Evolutionary conservation across 768 basidiomycete species (phyloP).

Genomic region (Galerina marginata): DNA sequence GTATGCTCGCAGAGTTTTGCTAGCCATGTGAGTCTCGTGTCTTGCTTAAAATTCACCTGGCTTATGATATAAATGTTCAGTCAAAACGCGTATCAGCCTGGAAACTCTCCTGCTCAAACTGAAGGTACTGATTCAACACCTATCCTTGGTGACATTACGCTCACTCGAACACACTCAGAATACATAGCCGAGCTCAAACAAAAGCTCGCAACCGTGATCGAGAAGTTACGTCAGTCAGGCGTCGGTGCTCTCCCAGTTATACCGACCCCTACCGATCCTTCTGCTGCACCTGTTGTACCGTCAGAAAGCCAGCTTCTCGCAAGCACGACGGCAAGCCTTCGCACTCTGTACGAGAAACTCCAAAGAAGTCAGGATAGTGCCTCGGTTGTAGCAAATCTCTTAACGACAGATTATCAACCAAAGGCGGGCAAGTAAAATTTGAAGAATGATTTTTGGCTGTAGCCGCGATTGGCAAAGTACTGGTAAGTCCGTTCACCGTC

Average conservation of each 20-base stretch:
- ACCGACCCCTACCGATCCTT: conserved; percentile 24
- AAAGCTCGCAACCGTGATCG: conserved; percentile 48
- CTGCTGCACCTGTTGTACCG: conserved; percentile 25
- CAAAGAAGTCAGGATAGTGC: conserved; percentile 63
- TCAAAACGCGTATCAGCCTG: conserved; percentile 65
- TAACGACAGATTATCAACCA: conserved; percentile 22
- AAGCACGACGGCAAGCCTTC: conserved; percentile 47
- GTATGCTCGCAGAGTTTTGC: conserved; percentile 52
- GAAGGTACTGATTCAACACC: conserved; percentile 43
- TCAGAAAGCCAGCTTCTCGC: conserved; percentile 53
- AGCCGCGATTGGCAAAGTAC: too few relatives aligned
- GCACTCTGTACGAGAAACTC: conserved; percentile 53
- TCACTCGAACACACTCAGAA: conserved; percentile 33
- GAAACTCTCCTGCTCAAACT: conserved; percentile 58
- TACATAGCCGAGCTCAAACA: conserved; percentile 58
- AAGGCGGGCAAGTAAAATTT: neutral
- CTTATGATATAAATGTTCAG: neutral
- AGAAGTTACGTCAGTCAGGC: conserved; percentile 61
- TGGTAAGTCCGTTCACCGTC: too few relatives aligned
- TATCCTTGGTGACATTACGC: neutral
- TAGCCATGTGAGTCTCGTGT: conserved; percentile 53
- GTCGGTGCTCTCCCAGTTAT: conserved; percentile 68
- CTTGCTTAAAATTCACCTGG: neutral
- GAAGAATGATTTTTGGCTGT: too few relatives aligned
- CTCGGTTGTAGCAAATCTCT: conserved; percentile 51